Base-by-base conservation (phyloP, 345 rosid species). In the Excoecaria cochinchinensis region DNA sequence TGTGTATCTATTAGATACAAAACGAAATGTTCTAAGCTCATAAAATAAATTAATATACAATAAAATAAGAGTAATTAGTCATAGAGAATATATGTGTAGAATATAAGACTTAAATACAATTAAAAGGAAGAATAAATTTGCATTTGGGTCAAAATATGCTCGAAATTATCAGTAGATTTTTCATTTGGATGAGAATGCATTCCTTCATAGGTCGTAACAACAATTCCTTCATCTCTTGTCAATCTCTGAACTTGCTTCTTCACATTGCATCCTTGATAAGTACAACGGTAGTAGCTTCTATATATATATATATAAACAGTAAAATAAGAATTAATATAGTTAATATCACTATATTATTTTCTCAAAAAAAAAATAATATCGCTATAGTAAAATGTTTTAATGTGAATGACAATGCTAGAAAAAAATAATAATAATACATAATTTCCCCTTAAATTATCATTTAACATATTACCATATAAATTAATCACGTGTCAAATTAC, bases 201-300 rank as follows among this genome's bases (percentile, higher is more conserved):
- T 56, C 83, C 83, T 77, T 80, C 83, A 16, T 80, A 80, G 22
- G 83, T 80, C 51, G 83, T 80, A 47, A 76, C 67, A 59, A 80
- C 83, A 19, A 80, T 17, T 17, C 61, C 77, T 69, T 80, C 83
- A 38, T 80, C 83, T 52, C 71, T 69, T 6, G 80, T 80, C 63
- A 76, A 56, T 72, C 83, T 74, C 15, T 80, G 83, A 19, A 80
- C 80, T 77, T 80, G 83, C 36, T 80, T 80, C 24, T 80, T 80
- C 67, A 80, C 83, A 11, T 61, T 80, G 60, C 83, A 80, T 3
- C 83, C 83, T 69, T 76, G 74, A 63, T 80, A 74, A 10, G 83
- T 80, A 19, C 83, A 80, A 46, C 83, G 53, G 40, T 80, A 80
- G 58, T 80, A 80, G 78, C 83, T 80, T 62, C 83, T 80, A 52